Evolutionary conservation across 2,329 filamentous ascomycete species (phyloP), one percentile per base, ranked within the genome.

Genomic region (Aspergillus sp.): DNA sequence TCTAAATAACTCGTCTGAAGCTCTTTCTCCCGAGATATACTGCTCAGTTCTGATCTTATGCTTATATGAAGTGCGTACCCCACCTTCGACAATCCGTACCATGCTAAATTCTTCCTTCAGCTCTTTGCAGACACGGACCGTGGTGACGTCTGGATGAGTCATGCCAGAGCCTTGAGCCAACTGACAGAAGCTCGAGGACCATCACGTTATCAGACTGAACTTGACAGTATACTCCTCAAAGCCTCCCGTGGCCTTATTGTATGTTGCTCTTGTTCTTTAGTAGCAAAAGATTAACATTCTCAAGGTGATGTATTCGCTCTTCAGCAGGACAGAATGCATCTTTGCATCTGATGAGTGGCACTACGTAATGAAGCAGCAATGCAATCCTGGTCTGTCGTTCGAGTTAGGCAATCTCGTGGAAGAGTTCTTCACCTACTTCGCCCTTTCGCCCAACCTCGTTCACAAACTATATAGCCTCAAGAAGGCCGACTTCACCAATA

Each of bases 271-370:
- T 25, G 13, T 6, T 9, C 9, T 19, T n/a, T 17, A 30, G 23
- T 17, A 38, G 38, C 34, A 45, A 38, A n/a, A 51, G 17, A 30
- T 49, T 64, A 41, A 64, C 57, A n/a, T 28, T 28, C 13, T 46
- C 28, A 28, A 72, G 71, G 66, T 74, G 5, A 73, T 74, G 71
- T 64, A 74, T 57, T 70, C 71, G 11, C 63, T 74, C 53, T 74
- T 74, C 43, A 68, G 71, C 4, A 68, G 68, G 1, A 64, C 71
- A 52, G 38, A 62, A 50, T 74, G 71, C 50, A 71, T 73, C 30
- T 49, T 73, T 19, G 63, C 66, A 0, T 69, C 66, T 7, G 31
- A 67, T 23, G 61, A 67, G 11, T 74, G 72, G 71, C 71, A 72
- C 54, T 43, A 57, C 7, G 66, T 66, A 47, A 74, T 73, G 71